These are phyloP conservation scores for Neurospora cerealis DNA, from an alignment of 495 filamentous ascomycete species.

Conservation along the genomic window DNA sequence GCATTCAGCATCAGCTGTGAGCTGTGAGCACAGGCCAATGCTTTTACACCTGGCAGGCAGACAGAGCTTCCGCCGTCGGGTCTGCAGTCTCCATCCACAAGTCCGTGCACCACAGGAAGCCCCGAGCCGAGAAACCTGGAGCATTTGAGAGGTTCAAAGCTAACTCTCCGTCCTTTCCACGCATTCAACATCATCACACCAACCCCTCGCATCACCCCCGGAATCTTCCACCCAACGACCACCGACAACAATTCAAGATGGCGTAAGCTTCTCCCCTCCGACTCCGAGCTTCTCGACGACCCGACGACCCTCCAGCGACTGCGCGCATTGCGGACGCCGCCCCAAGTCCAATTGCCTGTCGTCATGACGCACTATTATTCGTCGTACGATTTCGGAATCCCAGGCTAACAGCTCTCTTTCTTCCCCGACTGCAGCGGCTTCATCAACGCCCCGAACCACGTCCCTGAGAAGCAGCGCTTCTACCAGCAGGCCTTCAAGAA, in stretches of 20 bases:
- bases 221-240: neutral
- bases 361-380: neutral
- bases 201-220: neutral
- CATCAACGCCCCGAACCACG: conserved; percentile 76
- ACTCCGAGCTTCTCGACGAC: neutral
- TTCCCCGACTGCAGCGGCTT: conserved; percentile 33
- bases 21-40: neutral
- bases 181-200: conserved; percentile 1
- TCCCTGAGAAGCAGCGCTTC: conserved; percentile 70
- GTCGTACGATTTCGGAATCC: conserved; percentile 13
- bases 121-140: neutral
- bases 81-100: neutral
- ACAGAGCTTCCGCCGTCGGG: neutral
- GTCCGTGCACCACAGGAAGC: neutral
- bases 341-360: neutral
- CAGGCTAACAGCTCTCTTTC: conserved; percentile 8
- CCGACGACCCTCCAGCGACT: neutral
- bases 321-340: neutral
- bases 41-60: neutral
- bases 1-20: neutral
- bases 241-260: conserved; percentile 2
- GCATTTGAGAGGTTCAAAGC: neutral
- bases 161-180: neutral
- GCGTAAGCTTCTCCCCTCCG: conserved; percentile 2
- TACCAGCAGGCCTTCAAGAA: conserved; percentile 68